These are phyloP conservation scores for Eucalyptus decipiens DNA, from an alignment of 345 rosid species.

Conservation along the genomic window DNA sequence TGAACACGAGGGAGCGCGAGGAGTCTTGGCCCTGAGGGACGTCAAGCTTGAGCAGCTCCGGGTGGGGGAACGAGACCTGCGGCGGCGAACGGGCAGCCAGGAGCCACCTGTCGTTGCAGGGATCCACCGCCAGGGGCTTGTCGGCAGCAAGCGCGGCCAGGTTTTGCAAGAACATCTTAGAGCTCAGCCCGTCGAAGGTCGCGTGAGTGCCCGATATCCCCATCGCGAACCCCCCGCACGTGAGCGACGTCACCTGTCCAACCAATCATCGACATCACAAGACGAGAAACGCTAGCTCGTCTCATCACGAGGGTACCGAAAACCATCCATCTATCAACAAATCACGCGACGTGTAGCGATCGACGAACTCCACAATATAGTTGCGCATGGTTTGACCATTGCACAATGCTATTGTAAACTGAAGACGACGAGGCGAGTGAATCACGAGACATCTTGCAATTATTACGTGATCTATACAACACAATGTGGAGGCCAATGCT, in stretches of 20 bases:
- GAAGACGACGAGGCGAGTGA: no score
- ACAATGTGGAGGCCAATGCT: no score
- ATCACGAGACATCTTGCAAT: no score
- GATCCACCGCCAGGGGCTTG: slow-evolving; percentile 35
- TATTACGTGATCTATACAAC: no score
- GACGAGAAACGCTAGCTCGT: no score
- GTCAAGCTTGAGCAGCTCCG: slow-evolving; percentile 41
- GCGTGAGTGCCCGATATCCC: slow-evolving; percentile 57
- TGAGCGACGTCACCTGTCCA: slow-evolving; percentile 62
- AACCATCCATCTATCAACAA: not conserved
- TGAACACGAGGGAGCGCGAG: slow-evolving; percentile 22
- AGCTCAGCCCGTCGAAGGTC: slow-evolving; percentile 64
- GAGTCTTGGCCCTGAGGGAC: slow-evolving; percentile 4
- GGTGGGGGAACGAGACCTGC: slow-evolving; percentile 59
- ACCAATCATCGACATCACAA: not conserved
- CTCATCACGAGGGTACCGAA: no score
- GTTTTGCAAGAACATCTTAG: slow-evolving; percentile 61
- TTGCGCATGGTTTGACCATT: no score
- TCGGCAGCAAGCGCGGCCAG: slow-evolving; percentile 43
- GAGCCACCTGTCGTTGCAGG: slow-evolving; percentile 65
- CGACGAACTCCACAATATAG: not conserved
- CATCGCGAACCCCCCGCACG: slow-evolving; percentile 73
- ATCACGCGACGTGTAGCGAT: not conserved
- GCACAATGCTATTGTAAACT: no score
- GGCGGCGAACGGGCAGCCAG: slow-evolving; percentile 76